Base-by-base conservation (phyloP, 768 basidiomycete genomes). In the Gloeopeniophorella convolvens region DNA sequence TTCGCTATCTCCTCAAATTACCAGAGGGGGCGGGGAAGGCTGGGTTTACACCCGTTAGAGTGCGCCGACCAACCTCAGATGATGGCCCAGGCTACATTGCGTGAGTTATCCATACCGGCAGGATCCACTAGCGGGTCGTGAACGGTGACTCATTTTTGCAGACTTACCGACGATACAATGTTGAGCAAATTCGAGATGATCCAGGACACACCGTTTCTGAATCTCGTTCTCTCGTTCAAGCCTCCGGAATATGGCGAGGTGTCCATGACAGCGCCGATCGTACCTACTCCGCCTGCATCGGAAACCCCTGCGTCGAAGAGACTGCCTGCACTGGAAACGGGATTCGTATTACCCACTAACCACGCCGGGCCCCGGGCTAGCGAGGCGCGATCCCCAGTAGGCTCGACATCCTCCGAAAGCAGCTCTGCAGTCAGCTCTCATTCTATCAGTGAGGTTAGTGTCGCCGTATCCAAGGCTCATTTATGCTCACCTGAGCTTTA, bases 381-480 rank as follows among this genome's bases (percentile, higher is more conserved):
- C 36, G 16, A 46, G n/a, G 33, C 24, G 18, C n/a, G 16, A 6
- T 24, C 12, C 34, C n/a, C 26, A 6, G 21, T 33, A 47, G 51
- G 11, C 16, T 42, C 45, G 5, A 8, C 27, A 3, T 32, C 40
- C 6, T 52, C 33, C 11, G 51, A 52, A 47, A 30, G 40, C 4
- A 23, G 40, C 41, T 52, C 45, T 9, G 35, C 40, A 5, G 32
- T 27, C 9, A 48, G 51, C 28, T 52, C 51, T 12, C 40, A 32
- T 24, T 47, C 45, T 5, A 48, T 52, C 40, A 47, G 23, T 16
- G 45, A 48, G 51, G 51, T 52, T 37, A 36, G 51, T 48, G 33
- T 42, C 13, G 1, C 36, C 21, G 21, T 23, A 5, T 16, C n/a
- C 34, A 26, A 34, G 24, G 27, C 45, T 47, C 16, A 47, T 24